These are phyloP conservation scores for Amoeboaphelidium protococcarum DNA, from an alignment of 371 early-diverging fungal genomes.

Conservation along the genomic window DNA sequence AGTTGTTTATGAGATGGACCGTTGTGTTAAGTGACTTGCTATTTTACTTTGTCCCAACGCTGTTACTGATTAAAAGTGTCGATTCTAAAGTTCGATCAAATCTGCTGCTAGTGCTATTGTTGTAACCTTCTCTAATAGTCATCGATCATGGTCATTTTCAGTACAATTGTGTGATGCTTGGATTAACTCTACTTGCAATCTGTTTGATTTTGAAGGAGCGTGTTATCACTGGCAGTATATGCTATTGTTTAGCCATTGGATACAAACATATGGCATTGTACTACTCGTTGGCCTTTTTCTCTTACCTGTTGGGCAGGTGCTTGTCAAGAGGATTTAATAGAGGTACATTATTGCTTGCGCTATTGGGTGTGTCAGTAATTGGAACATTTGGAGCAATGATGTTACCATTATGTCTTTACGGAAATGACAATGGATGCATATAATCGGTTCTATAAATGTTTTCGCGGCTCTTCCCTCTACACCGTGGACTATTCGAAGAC, in stretches of 20 bases:
- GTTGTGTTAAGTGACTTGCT: conserved; percentile 41
- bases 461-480: conserved; percentile 63
- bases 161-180: conserved; percentile 83
- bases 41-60: conserved; percentile 49
- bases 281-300: conserved; percentile 66
- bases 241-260: conserved; percentile 45
- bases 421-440: too few species aligned
- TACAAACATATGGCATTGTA: conserved; percentile 94
- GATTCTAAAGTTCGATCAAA: conserved; percentile 18
- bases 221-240: conserved; percentile 36
- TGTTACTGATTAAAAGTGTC: conserved; percentile 11
- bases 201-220: conserved; percentile 26
- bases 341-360: not conserved
- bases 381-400: conserved; percentile 33
- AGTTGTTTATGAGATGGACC: conserved; percentile 65
- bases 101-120: conserved; percentile 26
- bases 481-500: conserved; percentile 83
- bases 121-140: conserved; percentile 58
- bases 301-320: conserved; percentile 50
- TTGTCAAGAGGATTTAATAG: too few species aligned
- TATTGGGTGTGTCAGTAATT: conserved; percentile 38
- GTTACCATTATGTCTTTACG: conserved; percentile 32
- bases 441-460: conserved; percentile 48
- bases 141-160: conserved; percentile 92
- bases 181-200: conserved; percentile 45